Base-by-base conservation (phyloP, 495 filamentous ascomycete genomes). In the Astrocystis sublimbata region DNA sequence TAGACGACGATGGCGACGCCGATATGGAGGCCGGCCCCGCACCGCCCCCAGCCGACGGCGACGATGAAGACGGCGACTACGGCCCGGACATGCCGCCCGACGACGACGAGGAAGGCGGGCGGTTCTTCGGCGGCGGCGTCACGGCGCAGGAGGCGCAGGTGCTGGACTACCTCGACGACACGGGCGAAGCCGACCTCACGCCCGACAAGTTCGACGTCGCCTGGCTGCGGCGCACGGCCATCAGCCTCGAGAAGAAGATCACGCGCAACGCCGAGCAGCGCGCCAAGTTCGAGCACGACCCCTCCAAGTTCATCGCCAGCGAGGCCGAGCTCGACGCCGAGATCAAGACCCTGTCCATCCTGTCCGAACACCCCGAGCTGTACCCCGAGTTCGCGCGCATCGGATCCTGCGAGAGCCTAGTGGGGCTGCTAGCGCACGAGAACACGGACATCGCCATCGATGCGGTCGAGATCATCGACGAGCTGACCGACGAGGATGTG, bases 371-470 rank as follows among this genome's bases (percentile, higher is more conserved):
- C 71, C 81, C 93, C 7, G 89, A 90, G 41, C 80, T 98, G 13
- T 98, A 94, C 71, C 79, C 77, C 26, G 90, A 96, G 63, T 96
- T 99, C 67, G 84, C 87, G 13, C 88, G 87, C 54, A 72, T 96
- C 55, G 94, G 92, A 28, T 89, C 88, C 61, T 87, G 88, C 0
- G 86, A 75, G 0, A 90, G 88, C 17, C 75, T 99, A 57, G 90
- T 96, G 1, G 83, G 86, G 1, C 73, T 99, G 51, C 76, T 99
- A 26, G 88, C 93, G 6, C 94, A 98, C 70, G 94, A 99, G 68
- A 99, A 99, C 74, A 91, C 93, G 2, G 94, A 99, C 74, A 96
- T 99, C 64, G 92, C 94, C 6, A 96, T 97, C 63, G 91, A 88
- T 67, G 89, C 88, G 0, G 86, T 97, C 5, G 92, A 98, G 71